A percentile compares a stretch with the other conserved stretches of the same genome.
These are phyloP conservation scores for Diospyros lotus DNA, from an alignment of 148 eudicot species.

Conservation along the genomic window DNA sequence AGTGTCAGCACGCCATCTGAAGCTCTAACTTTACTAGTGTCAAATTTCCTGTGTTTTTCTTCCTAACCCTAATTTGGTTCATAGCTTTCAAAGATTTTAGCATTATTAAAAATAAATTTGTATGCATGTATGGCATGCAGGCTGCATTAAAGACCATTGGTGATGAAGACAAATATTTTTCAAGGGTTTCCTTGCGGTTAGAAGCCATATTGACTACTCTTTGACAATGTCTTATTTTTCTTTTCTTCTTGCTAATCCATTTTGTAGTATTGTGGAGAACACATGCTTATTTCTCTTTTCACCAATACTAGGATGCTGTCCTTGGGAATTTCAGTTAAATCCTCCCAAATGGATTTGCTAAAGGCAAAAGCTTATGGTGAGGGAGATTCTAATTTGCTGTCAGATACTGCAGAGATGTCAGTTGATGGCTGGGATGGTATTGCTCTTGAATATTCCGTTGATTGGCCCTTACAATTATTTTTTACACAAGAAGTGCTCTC, in stretches of 20 bases:
- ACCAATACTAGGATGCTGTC: slow-evolving; percentile 63
- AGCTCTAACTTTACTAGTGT: no score
- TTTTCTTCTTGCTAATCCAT: neutral
- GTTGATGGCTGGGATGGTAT: slow-evolving; percentile 98
- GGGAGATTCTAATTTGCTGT: slow-evolving; percentile 45
- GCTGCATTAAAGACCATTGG: slow-evolving; percentile 88
- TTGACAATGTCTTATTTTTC: neutral
- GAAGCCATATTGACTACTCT: slow-evolving; percentile 17
- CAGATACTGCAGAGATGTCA: slow-evolving; percentile 51
- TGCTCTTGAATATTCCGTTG: slow-evolving; percentile 84
- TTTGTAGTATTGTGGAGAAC: slow-evolving; percentile 7
- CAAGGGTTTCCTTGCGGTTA: slow-evolving; percentile 87
- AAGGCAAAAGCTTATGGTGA: slow-evolving; percentile 53
- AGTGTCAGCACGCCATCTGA: no score
- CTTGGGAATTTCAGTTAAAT: slow-evolving; percentile 52
- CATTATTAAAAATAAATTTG: neutral
- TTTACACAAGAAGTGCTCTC: slow-evolving; percentile 92
- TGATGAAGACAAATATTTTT: slow-evolving; percentile 86
- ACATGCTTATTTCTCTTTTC: slow-evolving; percentile 15
- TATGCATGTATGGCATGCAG: slow-evolving; percentile 37
- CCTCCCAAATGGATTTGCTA: slow-evolving; percentile 55
- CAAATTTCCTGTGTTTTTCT: slow-evolving; percentile 2
- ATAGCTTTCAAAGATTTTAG: slow-evolving; percentile 6
- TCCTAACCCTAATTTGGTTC: neutral
- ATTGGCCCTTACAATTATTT: slow-evolving; percentile 95